Evolutionary conservation across 2,329 filamentous ascomycete species (phyloP).

Genomic region (Botryosphaeria dothidea): DNA sequence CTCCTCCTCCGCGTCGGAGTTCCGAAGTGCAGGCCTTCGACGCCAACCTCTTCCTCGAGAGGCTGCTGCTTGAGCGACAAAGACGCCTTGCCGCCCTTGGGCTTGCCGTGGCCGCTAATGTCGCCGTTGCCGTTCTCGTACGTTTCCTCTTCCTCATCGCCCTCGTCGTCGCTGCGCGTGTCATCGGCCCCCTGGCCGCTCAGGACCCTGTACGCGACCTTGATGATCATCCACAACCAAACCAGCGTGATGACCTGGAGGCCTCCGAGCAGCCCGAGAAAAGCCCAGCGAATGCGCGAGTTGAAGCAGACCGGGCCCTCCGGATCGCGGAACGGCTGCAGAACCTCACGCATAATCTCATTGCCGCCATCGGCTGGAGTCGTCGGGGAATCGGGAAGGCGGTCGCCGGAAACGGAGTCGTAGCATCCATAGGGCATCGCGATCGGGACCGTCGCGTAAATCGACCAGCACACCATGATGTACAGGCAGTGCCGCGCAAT

Average conservation of each 20-base stretch:
- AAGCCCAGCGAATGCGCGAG: constrained; percentile 70
- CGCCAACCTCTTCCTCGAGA: constrained; percentile 74
- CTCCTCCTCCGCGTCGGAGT: constrained; percentile 44
- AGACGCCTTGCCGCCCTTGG: constrained; percentile 30
- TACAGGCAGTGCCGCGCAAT: constrained; percentile 80
- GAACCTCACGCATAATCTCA: constrained; percentile 57
- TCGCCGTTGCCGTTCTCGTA: constrained; percentile 26
- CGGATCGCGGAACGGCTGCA: constrained; percentile 72
- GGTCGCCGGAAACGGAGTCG: constrained; percentile 41
- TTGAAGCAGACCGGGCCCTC: constrained; percentile 80
- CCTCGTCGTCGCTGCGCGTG: constrained; percentile 82
- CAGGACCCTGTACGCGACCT: constrained; percentile 78
- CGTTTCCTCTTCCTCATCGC: constrained; percentile 60
- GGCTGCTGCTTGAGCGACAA: constrained; percentile 34
- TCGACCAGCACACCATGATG: constrained; percentile 77
- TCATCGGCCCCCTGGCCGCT: constrained; percentile 80
- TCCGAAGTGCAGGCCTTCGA: constrained; percentile 66
- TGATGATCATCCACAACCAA: constrained; percentile 89
- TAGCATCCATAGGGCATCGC: constrained; percentile 73
- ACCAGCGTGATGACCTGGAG: constrained; percentile 78
- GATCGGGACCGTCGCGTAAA: constrained; percentile 65
- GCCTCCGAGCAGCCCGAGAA: constrained; percentile 73
- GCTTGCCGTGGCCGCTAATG: constrained; percentile 24
- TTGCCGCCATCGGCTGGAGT: constrained; percentile 36
- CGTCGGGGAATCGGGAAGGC: not conserved